Conservation (phyloP, 1,284 basidiomycete genomes). For the Cryptococcus amylolentus region DNA sequence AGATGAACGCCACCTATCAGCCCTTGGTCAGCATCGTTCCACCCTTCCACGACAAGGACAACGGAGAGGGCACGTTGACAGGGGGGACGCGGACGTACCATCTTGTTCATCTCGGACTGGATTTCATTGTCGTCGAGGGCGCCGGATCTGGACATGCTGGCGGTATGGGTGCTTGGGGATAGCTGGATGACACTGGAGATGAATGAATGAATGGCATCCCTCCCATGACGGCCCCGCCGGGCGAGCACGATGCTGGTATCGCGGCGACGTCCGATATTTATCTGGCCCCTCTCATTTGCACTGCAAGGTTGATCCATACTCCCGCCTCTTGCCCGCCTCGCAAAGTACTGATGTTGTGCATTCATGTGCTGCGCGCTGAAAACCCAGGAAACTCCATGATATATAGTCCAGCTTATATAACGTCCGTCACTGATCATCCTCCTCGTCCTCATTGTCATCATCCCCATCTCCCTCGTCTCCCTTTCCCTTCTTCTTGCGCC, state of each 20-base stretch:
- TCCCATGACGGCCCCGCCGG: no score
- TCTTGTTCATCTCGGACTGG: conserved; percentile 96
- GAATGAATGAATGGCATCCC: not conserved
- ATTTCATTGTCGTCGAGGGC: conserved; percentile 96
- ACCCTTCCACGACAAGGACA: conserved; percentile 2
- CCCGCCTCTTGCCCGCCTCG: no score
- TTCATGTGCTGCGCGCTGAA: no score
- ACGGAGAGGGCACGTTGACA: not conserved
- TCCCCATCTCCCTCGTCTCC: conserved; percentile 17
- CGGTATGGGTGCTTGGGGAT: not conserved
- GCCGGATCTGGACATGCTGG: conserved; percentile 49
- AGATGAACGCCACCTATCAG: conserved; percentile 87
- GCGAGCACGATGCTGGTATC: no score
- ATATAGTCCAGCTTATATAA: not conserved
- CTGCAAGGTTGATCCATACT: no score
- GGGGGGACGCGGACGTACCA: conserved; percentile 59
- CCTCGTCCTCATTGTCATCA: conserved; percentile 9
- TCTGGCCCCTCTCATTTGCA: no score
- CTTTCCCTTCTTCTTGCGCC: conserved; percentile 6
- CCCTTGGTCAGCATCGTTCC: conserved; percentile 4
- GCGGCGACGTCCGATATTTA: not conserved
- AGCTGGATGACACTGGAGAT: not conserved
- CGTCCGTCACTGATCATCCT: not conserved
- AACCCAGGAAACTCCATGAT: no score
- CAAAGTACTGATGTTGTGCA: no score